These are phyloP conservation scores for Calonectria pseudoreteaudii DNA, from an alignment of 2,329 filamentous ascomycete species.

Conservation along the genomic window DNA sequence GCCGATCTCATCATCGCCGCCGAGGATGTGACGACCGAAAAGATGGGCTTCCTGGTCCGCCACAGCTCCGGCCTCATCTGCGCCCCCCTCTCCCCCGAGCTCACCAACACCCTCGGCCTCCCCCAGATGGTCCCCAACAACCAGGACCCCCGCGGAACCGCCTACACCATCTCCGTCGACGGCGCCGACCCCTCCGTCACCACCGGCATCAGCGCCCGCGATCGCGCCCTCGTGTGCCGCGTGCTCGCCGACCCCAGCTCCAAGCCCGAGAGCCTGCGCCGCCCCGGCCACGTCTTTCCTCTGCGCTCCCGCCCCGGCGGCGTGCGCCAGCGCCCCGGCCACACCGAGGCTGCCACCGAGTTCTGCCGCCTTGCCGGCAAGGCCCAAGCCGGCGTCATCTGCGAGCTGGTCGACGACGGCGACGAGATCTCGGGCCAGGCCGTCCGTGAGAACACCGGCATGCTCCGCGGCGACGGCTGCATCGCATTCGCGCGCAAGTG, in stretches of 20 bases:
- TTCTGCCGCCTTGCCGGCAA: slow-evolving; percentile 89
- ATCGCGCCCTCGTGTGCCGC: slow-evolving; percentile 85
- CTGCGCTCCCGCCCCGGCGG: slow-evolving; percentile 83
- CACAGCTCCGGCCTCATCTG: slow-evolving; percentile 93
- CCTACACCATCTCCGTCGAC: slow-evolving; percentile 93
- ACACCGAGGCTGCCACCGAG: slow-evolving; percentile 95
- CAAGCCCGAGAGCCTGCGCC: slow-evolving; percentile 72
- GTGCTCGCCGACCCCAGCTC: slow-evolving; percentile 76
- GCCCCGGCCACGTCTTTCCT: slow-evolving; percentile 92
- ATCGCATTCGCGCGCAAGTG: slow-evolving; percentile 88
- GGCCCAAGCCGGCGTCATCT: slow-evolving; percentile 82
- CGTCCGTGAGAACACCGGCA: slow-evolving; percentile 76
- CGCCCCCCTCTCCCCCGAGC: slow-evolving; percentile 79
- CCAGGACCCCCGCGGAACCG: slow-evolving; percentile 89
- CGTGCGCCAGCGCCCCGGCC: slow-evolving; percentile 81
- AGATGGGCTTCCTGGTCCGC: slow-evolving; percentile 97
- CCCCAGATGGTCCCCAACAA: slow-evolving; percentile 85
- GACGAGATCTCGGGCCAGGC: slow-evolving; percentile 76
- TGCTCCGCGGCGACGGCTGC: slow-evolving; percentile 92
- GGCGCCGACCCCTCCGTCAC: slow-evolving; percentile 77
- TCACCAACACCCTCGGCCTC: slow-evolving; percentile 78
- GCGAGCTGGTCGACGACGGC: slow-evolving; percentile 91
- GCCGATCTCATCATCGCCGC: slow-evolving; percentile 97
- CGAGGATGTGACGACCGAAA: slow-evolving; percentile 82
- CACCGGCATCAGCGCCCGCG: slow-evolving; percentile 91